These are phyloP conservation scores for Fusarium goolgardi DNA, from an alignment of 2,329 filamentous ascomycete genomes.

Conservation along the genomic window DNA sequence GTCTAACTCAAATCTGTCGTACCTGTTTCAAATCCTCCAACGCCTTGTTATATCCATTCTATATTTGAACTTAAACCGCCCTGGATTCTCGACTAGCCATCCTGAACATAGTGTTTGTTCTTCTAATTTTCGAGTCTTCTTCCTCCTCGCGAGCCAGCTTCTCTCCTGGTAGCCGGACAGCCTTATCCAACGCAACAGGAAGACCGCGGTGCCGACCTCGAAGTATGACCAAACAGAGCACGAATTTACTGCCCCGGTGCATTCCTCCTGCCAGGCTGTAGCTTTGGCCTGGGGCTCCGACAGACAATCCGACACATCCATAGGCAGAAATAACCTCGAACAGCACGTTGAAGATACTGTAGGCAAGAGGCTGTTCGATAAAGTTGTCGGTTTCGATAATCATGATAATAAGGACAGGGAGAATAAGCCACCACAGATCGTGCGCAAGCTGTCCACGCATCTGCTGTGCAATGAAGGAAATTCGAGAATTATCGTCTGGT, in stretches of 20 bases:
- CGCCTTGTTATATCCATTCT: conserved; percentile 22
- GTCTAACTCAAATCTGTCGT: conserved; percentile 14
- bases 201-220: conserved; percentile 67
- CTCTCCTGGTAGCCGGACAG: conserved; percentile 58
- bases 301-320: conserved; percentile 70
- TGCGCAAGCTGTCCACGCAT: conserved; percentile 73
- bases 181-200: conserved; percentile 66
- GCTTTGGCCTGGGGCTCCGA: conserved; percentile 64
- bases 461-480: conserved; percentile 66
- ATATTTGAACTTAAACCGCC: conserved; percentile 12
- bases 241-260: conserved; percentile 67
- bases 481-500: conserved; percentile 51
- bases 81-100: conserved; percentile 45
- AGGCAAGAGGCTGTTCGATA: conserved; percentile 61
- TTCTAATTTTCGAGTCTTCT: conserved; percentile 47
- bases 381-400: conserved; percentile 70
- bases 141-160: conserved; percentile 49
- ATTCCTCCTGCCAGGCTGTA: conserved; percentile 68
- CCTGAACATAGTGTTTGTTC: conserved; percentile 46
- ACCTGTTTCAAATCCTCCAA: conserved; percentile 18
- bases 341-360: conserved; percentile 69
- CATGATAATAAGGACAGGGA: conserved; percentile 69
- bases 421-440: conserved; percentile 73
- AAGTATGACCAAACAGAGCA: conserved; percentile 68
- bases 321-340: conserved; percentile 70